A percentile compares a stretch with the other conserved stretches of the same genome.
Conservation (phyloP, 805 yeast genomes). For the Kodamaea jinghongensis region DNA sequence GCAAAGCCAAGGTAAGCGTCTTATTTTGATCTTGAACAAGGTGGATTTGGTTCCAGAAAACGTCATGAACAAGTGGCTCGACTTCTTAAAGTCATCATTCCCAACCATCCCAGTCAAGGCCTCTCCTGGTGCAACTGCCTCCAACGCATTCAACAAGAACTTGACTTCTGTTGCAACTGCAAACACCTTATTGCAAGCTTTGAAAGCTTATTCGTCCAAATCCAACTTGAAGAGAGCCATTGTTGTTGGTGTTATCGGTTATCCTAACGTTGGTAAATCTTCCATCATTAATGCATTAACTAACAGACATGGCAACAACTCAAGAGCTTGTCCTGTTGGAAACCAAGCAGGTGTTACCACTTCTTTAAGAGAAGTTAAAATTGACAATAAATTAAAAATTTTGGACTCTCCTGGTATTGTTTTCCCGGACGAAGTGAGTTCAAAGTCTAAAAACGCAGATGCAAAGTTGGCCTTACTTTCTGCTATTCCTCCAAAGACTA, state of each 20-base stretch:
- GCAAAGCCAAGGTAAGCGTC: slow-evolving; percentile 74
- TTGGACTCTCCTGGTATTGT: slow-evolving; percentile 98
- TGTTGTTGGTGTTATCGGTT: slow-evolving; percentile 93
- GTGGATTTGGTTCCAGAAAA: slow-evolving; percentile 89
- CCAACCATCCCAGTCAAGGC: slow-evolving; percentile 91
- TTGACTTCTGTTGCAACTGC: slow-evolving; percentile 73
- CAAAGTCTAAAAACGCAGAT: slow-evolving; percentile 52
- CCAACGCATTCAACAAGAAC: slow-evolving; percentile 68
- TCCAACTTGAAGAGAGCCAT: slow-evolving; percentile 85
- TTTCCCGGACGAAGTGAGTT: slow-evolving; percentile 64
- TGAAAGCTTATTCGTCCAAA: slow-evolving; percentile 81
- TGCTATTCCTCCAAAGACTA: slow-evolving; percentile 84
- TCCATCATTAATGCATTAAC: slow-evolving; percentile 89
- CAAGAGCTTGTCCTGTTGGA: slow-evolving; percentile 90
- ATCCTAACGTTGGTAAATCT: slow-evolving; percentile 96
- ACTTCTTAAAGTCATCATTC: slow-evolving; percentile 73
- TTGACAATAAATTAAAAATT: slow-evolving; percentile 83
- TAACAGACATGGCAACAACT: slow-evolving; percentile 69
- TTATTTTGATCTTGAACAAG: slow-evolving; percentile 84
- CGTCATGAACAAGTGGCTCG: slow-evolving; percentile 80
- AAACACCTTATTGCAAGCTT: slow-evolving; percentile 67
- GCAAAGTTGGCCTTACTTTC: slow-evolving; percentile 88
- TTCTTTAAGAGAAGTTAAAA: slow-evolving; percentile 83
- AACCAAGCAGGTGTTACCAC: slow-evolving; percentile 98
- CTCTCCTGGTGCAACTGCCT: slow-evolving; percentile 67